Percentiles rank a stretch among this genome's conserved stretches.
phyloP scores from a whole-genome alignment of 805 yeast species.

The Candida ascalaphidarum region DNA sequence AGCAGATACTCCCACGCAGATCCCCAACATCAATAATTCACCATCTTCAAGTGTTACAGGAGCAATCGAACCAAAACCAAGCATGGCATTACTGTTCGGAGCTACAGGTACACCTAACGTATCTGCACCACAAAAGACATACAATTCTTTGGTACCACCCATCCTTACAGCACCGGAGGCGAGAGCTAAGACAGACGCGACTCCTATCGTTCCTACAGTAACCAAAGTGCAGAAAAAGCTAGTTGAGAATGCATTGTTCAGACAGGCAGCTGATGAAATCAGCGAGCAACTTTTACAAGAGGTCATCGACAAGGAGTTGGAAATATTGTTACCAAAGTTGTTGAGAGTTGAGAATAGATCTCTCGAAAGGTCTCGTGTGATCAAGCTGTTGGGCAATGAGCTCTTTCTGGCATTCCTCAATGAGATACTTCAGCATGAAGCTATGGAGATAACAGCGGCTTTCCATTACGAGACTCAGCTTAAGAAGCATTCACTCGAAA shows the following conservation, averaged over 20 bases:
- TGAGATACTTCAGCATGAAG: constrained; percentile 41
- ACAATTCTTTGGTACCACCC: too few species aligned
- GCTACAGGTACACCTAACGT: too few species aligned
- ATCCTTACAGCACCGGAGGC: too few species aligned
- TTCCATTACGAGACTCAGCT: constrained; percentile 19
- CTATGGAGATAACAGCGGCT: constrained; percentile 40
- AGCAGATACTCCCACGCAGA: too few species aligned
- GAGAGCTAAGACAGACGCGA: too few species aligned
- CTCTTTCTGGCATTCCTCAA: constrained; percentile 53
- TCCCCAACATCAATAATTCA: too few species aligned
- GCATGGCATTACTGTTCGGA: too few species aligned
- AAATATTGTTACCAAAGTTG: constrained; percentile 14
- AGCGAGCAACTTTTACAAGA: constrained; percentile 12
- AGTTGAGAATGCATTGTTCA: constrained; percentile 15
- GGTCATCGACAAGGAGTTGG: constrained; percentile 16
- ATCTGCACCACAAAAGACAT: too few species aligned
- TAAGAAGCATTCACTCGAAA: constrained; percentile 19
- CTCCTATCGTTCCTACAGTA: too few species aligned
- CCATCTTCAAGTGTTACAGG: too few species aligned
- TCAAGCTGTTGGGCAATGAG: constrained; percentile 38
- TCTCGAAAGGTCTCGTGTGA: constrained; percentile 12
- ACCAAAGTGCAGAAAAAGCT: constrained; percentile 9
- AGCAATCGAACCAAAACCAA: too few species aligned
- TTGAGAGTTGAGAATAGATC: constrained; percentile 11
- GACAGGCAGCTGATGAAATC: constrained; percentile 16